Base-by-base conservation (phyloP, 805 yeast genomes). In the Wickerhamomyces bovis region DNA sequence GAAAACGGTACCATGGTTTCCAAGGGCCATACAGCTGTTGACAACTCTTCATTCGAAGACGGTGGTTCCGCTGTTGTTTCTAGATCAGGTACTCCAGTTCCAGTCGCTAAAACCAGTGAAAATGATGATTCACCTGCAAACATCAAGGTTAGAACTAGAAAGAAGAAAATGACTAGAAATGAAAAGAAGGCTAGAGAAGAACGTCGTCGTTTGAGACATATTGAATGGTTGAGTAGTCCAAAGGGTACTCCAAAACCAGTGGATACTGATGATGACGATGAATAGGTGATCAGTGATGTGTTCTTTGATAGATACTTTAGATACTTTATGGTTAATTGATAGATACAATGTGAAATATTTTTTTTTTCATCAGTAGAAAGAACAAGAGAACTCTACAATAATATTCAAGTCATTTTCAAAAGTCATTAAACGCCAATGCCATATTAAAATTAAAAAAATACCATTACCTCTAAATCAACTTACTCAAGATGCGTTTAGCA, bases 161-260 rank as follows among this genome's bases (percentile, higher is more conserved):
- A 89, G 87, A 94, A 87, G 92, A 90, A 89, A 81, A 72, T 94
- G 81, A 94, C 98, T 25, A 83, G 99, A 79, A 92, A 92, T 64
- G 97, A 92, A 61, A 82, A 88, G 83, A 92, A 92, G 72, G 71
- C 75, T 41, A 89, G 90, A 69, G 95, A 84, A 35, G 95, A 86
- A 67, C 83, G 98, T 73, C 85, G 98, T 73, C 83, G 99, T 70
- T 71, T 89, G 67, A 83, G 98, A 70, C 86, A 92, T 67, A 75
- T 92, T 45, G 96, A 87, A 59, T 92, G 99, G 99, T 77, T 92
- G 64, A 83, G 83, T 57, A 80, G 95, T 58, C 97, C 99, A 55
- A 94, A 94, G 81, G 99, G 99, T 28, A 94, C 99, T 19, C 98
- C 98, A 57, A 86, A 85, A 65, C 95, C 97, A 6, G 81, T 74